A percentile compares a stretch with the other conserved stretches of the same genome.
Evolutionary conservation across 768 basidiomycete genomes (phyloP).

Genomic region (Xanthoconium stramineum): DNA sequence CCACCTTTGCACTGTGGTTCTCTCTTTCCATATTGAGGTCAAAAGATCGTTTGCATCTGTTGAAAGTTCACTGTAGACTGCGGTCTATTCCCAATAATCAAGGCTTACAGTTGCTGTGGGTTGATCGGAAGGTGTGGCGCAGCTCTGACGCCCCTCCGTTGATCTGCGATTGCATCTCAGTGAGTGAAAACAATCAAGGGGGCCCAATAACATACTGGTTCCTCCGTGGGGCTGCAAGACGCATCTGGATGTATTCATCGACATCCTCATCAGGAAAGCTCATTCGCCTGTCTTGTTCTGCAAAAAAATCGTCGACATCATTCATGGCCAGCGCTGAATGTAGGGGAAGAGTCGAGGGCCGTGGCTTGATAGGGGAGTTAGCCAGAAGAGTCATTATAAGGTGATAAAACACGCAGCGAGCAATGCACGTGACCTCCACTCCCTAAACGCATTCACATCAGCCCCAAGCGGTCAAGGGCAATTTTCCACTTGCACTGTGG

Average conservation of each 20-base stretch:
- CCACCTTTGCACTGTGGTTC: neutral
- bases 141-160: neutral
- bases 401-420: neutral
- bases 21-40: neutral
- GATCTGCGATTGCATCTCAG: slow-evolving; percentile 1
- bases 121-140: neutral
- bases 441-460: no score
- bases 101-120: slow-evolving; percentile 10
- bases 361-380: neutral
- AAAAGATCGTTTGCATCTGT: slow-evolving; percentile 8
- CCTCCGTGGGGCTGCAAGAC: slow-evolving; percentile 13
- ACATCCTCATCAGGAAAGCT: slow-evolving; percentile 51
- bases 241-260: slow-evolving; percentile 43
- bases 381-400: neutral
- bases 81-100: neutral
- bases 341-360: neutral
- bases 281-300: slow-evolving; percentile 55
- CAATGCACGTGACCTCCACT: slow-evolving; percentile 14
- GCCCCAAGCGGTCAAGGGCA: no score
- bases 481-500: no score
- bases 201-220: slow-evolving; percentile 13
- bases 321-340: slow-evolving; percentile 16
- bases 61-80: neutral
- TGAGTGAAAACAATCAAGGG: slow-evolving; percentile 4
- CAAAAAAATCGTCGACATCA: slow-evolving; percentile 47